Base-by-base conservation (phyloP, 495 filamentous ascomycete species). In the Penicillium macrosclerotiorum region DNA sequence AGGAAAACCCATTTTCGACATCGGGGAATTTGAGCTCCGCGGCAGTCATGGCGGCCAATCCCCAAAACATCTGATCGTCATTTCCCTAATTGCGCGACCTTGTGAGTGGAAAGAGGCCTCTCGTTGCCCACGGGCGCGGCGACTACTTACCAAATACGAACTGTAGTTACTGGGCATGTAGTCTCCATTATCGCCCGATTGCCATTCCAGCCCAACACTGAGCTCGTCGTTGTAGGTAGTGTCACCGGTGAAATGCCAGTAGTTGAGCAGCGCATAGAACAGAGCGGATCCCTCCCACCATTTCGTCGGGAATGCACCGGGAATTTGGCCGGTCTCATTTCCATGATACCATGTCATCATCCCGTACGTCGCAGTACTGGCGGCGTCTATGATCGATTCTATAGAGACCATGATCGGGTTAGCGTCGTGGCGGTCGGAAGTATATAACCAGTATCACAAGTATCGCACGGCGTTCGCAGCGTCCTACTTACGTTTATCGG, bases 41-140 rank as follows among this genome's bases (percentile, higher is more conserved):
- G 0, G 86, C 88, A 2, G 79, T 67, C 49, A 92, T 77, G 40
- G 83, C 77, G 18, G 82, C 69, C 17, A 90, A 72, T 3, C 71
- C 82, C 88, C 88, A 92, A 65, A 88, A 89, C 19, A 80, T 80
- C 64, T 89, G 85, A 51, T 86, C 83, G 48, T 86, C 83, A 50
- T 86, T 87, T 22, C 82, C 57, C 56, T 59, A 20, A 13, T 11
- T 7, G 26, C 11, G n/a, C 35, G 22, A 38, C 8, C 8, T 29
- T 6, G 9, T 43, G 25, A 33, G 43, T 11, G 8, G 11, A 13
- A 29, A 12, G 23, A 4, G 3, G 3, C n/a, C 8, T 18, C 11
- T 6, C 23, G n/a, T 14, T 27, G n/a, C 22, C 13, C 25, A 25
- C 12, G 13, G 18, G 9, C 29, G 19, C 39, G 9, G 18, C n/a